Evolutionary conservation across 768 basidiomycete genomes (phyloP), one percentile per base, ranked within the genome.

Genomic region (Amanita pallidorosea): DNA sequence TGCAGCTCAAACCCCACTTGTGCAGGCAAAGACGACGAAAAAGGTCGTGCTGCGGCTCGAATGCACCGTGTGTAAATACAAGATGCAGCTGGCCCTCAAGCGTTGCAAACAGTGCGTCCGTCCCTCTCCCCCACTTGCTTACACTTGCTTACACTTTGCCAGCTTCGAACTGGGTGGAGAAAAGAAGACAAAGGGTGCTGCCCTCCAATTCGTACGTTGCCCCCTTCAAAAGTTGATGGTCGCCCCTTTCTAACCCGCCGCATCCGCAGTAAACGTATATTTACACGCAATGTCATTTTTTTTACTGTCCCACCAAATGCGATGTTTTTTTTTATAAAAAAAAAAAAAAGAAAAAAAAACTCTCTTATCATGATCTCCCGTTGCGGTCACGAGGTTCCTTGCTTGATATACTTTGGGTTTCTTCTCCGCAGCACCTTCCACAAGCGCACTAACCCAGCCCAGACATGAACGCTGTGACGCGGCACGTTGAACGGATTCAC

Each of bases 91-190:
- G 53, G 62, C 89, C 11, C 77, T 99, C 67, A 99, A 99, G 77
- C 93, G 96, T 60, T 97, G 93, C 94, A 99, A 99, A 72, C 95
- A 99, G 90, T 92, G 63, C 66, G 89, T 81, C 22, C 31, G 12
- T 23, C 20, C 15, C 34, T 23, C 22, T 37, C 27, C 7, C 11
- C 35, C 0, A 7, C 8, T 25, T 7, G 25, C 17, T 23, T 18
- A 36, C 7, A 8, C 29, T 43, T 7, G n/a, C 23, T 18, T 17
- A 52, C 55, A 45, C 52, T 9, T 31, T 20, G 31, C 9, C 49
- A 91, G 90, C 78, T 98, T 99, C 78, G 95, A 98, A 75, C 85
- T 97, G 49, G 95, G 96, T 70, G 96, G 96, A 67, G 96, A 99
- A 81, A 99, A 98, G 83, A 97, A 97, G 87, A 93, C 90, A 61